Evolutionary conservation across 768 basidiomycete species (phyloP).

Genomic region (Lentinula lateritia): DNA sequence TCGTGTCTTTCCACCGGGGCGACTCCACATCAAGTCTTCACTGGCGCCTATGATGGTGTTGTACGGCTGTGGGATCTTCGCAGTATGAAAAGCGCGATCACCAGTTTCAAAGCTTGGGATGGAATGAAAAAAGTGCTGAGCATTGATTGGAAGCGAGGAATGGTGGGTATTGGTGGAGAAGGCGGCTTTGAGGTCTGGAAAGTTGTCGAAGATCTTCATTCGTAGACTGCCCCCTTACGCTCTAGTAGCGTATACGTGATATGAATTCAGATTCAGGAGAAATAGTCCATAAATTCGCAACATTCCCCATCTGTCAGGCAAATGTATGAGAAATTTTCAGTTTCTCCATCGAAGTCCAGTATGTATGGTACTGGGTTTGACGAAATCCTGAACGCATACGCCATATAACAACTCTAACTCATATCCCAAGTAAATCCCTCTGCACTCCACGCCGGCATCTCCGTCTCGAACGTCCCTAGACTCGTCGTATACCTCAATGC

Average conservation of each 20-base stretch:
- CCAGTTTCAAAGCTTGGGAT: conserved; percentile 59
- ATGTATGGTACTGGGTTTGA: no score
- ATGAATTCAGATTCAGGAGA: no score
- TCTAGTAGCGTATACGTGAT: no score
- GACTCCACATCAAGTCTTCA: conserved; percentile 50
- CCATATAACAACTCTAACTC: background rate
- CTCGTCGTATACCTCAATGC: conserved; percentile 80
- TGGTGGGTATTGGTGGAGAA: conserved; percentile 59
- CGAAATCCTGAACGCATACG: no score
- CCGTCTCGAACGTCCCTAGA: conserved; percentile 79
- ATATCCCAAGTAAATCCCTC: conserved; percentile 47
- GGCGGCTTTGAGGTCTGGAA: conserved; percentile 64
- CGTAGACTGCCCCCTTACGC: background rate
- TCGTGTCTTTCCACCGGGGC: conserved; percentile 45
- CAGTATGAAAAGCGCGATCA: conserved; percentile 58
- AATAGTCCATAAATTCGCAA: no score
- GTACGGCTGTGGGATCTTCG: conserved; percentile 77
- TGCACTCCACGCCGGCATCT: conserved; percentile 85
- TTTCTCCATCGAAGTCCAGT: no score
- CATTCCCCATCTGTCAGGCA: no score
- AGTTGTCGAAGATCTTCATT: conserved; percentile 30
- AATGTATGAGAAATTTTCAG: no score
- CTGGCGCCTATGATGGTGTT: conserved; percentile 74
- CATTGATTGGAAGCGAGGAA: conserved; percentile 51
- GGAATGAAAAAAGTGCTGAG: conserved; percentile 51